A percentile compares a stretch with the other conserved stretches of the same genome.
Conservation (phyloP, 164 flowering plant genomes). For the Vitis rupestris region DNA sequence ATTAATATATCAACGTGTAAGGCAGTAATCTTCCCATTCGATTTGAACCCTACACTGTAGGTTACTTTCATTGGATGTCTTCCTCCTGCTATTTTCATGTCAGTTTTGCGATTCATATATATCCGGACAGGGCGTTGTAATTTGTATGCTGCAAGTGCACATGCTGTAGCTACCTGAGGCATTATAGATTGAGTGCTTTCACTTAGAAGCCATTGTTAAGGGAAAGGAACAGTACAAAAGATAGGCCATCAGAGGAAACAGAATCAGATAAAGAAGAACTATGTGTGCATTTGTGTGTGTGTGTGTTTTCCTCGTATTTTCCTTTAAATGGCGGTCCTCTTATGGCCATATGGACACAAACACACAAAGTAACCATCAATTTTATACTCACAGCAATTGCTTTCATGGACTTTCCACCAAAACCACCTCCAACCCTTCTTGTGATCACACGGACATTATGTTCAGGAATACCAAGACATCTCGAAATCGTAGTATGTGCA, state of each 20-base stretch:
- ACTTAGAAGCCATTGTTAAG: neutral
- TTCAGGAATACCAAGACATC: too few relatives aligned
- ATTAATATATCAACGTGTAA: slow-evolving; percentile 59
- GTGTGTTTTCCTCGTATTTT: too few relatives aligned
- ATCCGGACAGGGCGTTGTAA: slow-evolving; percentile 67
- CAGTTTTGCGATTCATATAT: slow-evolving; percentile 77
- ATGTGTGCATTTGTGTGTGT: too few relatives aligned
- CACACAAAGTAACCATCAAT: neutral
- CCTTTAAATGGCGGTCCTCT: too few relatives aligned
- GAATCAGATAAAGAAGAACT: too few relatives aligned
- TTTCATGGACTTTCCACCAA: slow-evolving; percentile 80
- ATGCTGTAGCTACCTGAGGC: slow-evolving; percentile 73
- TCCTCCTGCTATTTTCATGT: slow-evolving; percentile 88
- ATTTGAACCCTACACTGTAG: slow-evolving; percentile 78
- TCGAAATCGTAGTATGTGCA: slow-evolving; percentile 38
- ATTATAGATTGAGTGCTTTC: neutral
- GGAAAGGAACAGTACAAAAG: neutral
- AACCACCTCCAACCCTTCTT: slow-evolving; percentile 95
- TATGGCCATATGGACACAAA: too few relatives aligned
- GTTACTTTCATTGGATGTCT: slow-evolving; percentile 88
- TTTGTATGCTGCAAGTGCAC: slow-evolving; percentile 87
- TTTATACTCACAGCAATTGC: slow-evolving; percentile 65
- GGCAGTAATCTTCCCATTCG: slow-evolving; percentile 82
- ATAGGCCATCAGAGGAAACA: too few relatives aligned
- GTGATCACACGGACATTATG: slow-evolving; percentile 70